Base-by-base conservation (phyloP, 2,329 filamentous ascomycete genomes). In the Fusarium dimerum region DNA sequence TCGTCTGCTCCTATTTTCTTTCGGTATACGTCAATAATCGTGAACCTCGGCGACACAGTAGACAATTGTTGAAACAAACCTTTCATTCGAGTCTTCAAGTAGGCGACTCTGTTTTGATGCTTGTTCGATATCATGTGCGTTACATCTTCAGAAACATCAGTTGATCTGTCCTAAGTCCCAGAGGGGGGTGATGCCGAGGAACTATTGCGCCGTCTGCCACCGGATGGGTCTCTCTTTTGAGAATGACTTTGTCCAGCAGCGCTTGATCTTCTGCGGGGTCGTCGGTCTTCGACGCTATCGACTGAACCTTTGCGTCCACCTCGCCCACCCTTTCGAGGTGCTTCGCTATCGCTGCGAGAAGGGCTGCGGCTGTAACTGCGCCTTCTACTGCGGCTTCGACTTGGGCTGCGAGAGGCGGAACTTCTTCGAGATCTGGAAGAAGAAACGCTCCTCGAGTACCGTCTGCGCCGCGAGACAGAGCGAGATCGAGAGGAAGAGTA, bases 151-250 rank as follows among this genome's bases (percentile, higher is more conserved):
- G 59, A 77, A 78, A 71, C 71, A 83, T 85, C 82, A 84, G 78
- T 80, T 68, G 76, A 77, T 71, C 73, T 81, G 70, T 76, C 70
- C 73, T 73, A 77, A 66, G 69, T 68, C 68, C 73, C 75, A 69
- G 77, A 74, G 66, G 72, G 71, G 69, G 77, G 77, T 66, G 80
- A 79, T 67, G 74, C 74, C 57, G 79, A 79, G 58, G 81, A 82
- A 59, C 73, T 74, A 67, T 76, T 81, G 62, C 74, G 75, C 67
- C 77, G 78, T 59, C 74, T 76, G 43, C 49, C 57, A 30, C 46
- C 47, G 15, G 54, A 53, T 46, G 56, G 55, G 44, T 56, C 57
- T 32, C 60, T 61, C 49, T 32, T 56, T 42, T 47, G 38, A 20
- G 49, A 40, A 30, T 48, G 52, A 15, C 49, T 49, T 39, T 52